Evolutionary conservation across 1,284 basidiomycete genomes (phyloP), one percentile per base, ranked within the genome.

Genomic region (Schizophyllum commune): DNA sequence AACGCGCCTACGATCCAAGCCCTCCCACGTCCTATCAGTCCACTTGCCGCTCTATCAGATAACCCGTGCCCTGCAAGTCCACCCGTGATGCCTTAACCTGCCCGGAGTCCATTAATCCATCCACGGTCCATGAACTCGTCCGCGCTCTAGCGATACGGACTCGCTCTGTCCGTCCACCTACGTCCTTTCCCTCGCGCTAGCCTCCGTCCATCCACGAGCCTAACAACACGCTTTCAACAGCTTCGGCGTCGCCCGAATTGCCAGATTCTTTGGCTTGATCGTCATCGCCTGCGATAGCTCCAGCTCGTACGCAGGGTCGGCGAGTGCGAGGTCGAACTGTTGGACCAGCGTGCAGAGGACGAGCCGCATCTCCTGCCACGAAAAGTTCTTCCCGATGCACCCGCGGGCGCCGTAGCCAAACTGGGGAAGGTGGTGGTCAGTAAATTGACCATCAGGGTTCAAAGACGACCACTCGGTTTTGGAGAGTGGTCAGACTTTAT

Each of bases 351-450:
- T 69, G 0, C 75, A 75, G 32, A 82, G 65, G 8, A 75, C 75
- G 21, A 82, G 73, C 39, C 69, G 61, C 4, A 78, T 74, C 68
- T 83, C 80, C 65, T 83, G 81, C 75, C 77, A 77, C 0, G 80
- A 79, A 55, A 82, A 79, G 0, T 78, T 73, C 4, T 80, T 72
- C 8, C 78, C 75, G 56, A 80, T 80, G 67, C 78, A 80, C 0
- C 68, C 76, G n/a, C 78, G 73, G 64, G 73, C 64, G 7, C 77
- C 77, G 60, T 71, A 78, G 5, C 67, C 68, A 54, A 68, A 69
- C 68, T 67, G 53, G 3, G 22, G 34, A 21, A 19, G 32, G 34
- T n/a, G 20, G 20, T 20, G 17, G 47, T 51, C 32, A 21, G 57
- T 6, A 9, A 21, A 17, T 32, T n/a, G 47, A 22, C 17, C 2